Evolutionary conservation across 768 basidiomycete genomes (phyloP).

Genomic region (Inosperma sp.): DNA sequence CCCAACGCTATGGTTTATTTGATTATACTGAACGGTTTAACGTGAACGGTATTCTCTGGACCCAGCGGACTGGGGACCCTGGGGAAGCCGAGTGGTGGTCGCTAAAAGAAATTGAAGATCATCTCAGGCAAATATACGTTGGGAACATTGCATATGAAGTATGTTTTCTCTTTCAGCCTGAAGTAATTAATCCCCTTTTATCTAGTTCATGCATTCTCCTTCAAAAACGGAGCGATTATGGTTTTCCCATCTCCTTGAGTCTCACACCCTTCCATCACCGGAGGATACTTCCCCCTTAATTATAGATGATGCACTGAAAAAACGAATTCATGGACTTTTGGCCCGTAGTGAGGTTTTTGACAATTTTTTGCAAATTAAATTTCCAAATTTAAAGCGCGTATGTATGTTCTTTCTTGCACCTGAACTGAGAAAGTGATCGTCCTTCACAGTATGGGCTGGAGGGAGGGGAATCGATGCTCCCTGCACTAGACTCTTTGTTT

Average conservation of each 20-base stretch:
- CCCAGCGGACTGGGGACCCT: conserved; percentile 38
- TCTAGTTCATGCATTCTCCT: conserved; percentile 77
- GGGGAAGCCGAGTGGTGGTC: conserved; percentile 48
- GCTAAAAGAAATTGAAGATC: conserved; percentile 62
- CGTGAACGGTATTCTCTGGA: conserved; percentile 82
- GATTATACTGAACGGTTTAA: conserved; percentile 55
- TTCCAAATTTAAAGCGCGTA: conserved; percentile 78
- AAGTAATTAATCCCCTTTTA: neutral
- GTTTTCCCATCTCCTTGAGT: conserved; percentile 86
- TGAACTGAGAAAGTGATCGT: neutral
- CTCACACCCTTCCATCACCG: conserved; percentile 38
- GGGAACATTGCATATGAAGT: conserved; percentile 84
- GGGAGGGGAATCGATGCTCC: conserved; percentile 92
- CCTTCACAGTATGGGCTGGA: conserved; percentile 71
- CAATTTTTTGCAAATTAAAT: conserved; percentile 80
- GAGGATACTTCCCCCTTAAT: conserved; percentile 30
- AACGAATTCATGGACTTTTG: conserved; percentile 62
- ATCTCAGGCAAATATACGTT: conserved; percentile 72
- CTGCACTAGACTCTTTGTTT: conserved; percentile 78
- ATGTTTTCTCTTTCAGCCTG: conserved; percentile 8
- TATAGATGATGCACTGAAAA: conserved; percentile 37
- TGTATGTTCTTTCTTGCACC: conserved; percentile 12
- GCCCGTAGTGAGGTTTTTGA: conserved; percentile 79
- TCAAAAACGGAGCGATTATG: conserved; percentile 82
- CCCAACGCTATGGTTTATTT: conserved; percentile 67